Percentiles rank a stretch among this genome's conserved stretches.
phyloP scores from a whole-genome alignment of 108 stramenopile genomes.

The Cyclotella baltica region DNA sequence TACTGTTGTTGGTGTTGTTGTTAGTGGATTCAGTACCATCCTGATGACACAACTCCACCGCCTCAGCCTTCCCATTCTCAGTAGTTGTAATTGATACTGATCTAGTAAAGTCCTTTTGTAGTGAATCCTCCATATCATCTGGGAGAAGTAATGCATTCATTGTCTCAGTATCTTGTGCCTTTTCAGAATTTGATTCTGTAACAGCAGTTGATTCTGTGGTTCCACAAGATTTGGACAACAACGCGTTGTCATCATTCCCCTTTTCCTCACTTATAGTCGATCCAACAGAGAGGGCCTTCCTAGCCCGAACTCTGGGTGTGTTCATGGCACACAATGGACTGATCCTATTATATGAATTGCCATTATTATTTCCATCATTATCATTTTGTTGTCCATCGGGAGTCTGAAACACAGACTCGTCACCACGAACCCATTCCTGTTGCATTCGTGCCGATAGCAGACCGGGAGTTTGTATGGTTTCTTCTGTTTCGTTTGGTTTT shows the following conservation, averaged over 20 bases:
- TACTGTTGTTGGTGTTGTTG: no score
- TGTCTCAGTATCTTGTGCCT: background rate
- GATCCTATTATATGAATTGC: background rate
- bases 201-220: background rate
- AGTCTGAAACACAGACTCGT: conserved; percentile 24
- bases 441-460: conserved; percentile 55
- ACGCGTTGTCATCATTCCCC: background rate
- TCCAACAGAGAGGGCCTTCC: conserved; percentile 1
- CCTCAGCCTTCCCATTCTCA: background rate
- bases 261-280: background rate
- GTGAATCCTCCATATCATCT: background rate
- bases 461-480: conserved; percentile 35
- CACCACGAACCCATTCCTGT: conserved; percentile 47
- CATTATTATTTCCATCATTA: background rate
- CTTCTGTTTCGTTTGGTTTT: background rate
- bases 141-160: background rate
- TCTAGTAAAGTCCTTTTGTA: background rate
- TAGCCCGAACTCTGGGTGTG: conserved; percentile 3
- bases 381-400: conserved; percentile 6
- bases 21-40: no score
- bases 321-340: conserved; percentile 59
- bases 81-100: conserved; percentile 7
- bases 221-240: background rate
- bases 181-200: background rate
- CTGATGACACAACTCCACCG: background rate